Base-by-base conservation (phyloP, 2,329 filamentous ascomycete species). In the Coniella vitis region DNA sequence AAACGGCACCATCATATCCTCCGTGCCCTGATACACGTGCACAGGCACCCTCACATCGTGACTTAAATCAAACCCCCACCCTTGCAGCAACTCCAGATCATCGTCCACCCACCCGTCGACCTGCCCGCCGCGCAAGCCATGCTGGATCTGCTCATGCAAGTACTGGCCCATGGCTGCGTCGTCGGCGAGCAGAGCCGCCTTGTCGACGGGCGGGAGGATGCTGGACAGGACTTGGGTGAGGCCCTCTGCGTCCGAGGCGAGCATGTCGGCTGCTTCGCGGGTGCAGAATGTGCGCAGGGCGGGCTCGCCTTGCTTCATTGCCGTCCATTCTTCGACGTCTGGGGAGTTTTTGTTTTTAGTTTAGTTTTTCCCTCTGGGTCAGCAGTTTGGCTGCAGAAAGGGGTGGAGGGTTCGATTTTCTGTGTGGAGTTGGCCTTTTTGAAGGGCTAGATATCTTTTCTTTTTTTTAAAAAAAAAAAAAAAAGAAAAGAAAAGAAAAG, bases 71-170 rank as follows among this genome's bases (percentile, higher is more conserved):
- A 60, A 60, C 0, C 58, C 58, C 58, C 58, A 60, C 1, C 53
- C 56, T 10, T 42, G 39, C 4, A 51, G 39, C 17, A 58, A 56
- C 4, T 51, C 53, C 21, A 60, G 46, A 31, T 57, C 54, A 37
- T 60, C 58, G 46, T 60, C 58, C 4, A 60, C 48, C 56, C 57
- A 58, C 12, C 58, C 58, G 31, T 60, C 57, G 5, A 42, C 36
- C 40, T 29, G 25, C 25, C 46, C 42, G 29, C 48, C 17, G 36
- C 52, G 48, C 9, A 60, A 47, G 3, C 37, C 56, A 21, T 57
- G 54, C 12, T 37, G 47, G 9, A 47, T 16, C 7, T 45, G n/a
- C 2, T 25, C 38, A 31, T 48, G 29, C 12, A 52, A 8, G 17
- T 45, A 31, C 13, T 42, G 19, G 12, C 45, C 49, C 2, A 44